Percentiles rank a stretch among this genome's conserved stretches.
These are phyloP conservation scores for Coemansia sp. DNA, from an alignment of 192 early-diverging fungal species.

Conservation along the genomic window DNA sequence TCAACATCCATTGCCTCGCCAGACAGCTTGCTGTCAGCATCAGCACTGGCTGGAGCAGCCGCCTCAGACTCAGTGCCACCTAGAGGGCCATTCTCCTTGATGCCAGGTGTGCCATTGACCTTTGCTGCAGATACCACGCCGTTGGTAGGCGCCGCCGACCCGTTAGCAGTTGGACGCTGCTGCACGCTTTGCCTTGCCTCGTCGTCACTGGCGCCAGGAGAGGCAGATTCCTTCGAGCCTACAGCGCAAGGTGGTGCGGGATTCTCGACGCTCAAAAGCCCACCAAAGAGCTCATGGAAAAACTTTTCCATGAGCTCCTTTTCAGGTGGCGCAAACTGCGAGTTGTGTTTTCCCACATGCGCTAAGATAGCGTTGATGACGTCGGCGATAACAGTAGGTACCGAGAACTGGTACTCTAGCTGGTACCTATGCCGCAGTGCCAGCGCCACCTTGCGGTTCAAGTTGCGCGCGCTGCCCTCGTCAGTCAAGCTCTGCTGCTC, in stretches of 20 bases:
- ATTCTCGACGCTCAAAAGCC: conserved; percentile 46
- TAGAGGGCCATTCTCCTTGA: background rate
- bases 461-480: conserved; percentile 34
- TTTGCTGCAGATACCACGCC: conserved; percentile 2
- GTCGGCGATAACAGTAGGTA: conserved; percentile 75
- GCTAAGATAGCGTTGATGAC: conserved; percentile 73
- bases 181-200: background rate
- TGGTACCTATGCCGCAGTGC: conserved; percentile 69
- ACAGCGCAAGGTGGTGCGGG: background rate
- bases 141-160: conserved; percentile 14
- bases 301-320: conserved; percentile 77
- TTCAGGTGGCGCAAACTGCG: conserved; percentile 61
- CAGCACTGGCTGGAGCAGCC: background rate
- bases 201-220: background rate
- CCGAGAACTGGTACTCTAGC: conserved; percentile 77
- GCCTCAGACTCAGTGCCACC: background rate
- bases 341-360: conserved; percentile 66
- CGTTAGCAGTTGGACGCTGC: background rate
- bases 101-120: background rate
- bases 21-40: background rate
- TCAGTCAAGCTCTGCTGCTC: conserved; percentile 71
- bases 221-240: background rate
- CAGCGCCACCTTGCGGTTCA: conserved; percentile 45
- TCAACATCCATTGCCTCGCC: conserved; percentile 8
- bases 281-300: conserved; percentile 70